phyloP scores from a whole-genome alignment of 495 filamentous ascomycete genomes.

The Monascus purpureus region DNA sequence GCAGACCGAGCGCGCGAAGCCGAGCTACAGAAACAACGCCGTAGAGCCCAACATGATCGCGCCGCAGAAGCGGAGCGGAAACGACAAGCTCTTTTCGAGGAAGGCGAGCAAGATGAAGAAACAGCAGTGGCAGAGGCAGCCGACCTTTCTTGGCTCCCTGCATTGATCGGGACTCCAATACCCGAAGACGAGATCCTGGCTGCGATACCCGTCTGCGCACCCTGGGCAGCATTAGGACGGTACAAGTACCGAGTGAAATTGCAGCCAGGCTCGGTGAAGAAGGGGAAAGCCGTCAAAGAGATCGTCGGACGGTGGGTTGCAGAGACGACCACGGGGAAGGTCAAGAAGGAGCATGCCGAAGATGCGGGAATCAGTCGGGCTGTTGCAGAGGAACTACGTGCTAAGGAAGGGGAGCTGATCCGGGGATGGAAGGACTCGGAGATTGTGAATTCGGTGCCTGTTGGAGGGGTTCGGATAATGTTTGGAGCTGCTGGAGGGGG shows the following conservation, averaged over 20 bases:
- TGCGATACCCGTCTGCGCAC: slow-evolving; percentile 80
- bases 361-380: slow-evolving; percentile 39
- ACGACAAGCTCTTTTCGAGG: slow-evolving; percentile 41
- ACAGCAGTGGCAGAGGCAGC: slow-evolving; percentile 28
- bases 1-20: slow-evolving; percentile 45
- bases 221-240: slow-evolving; percentile 62
- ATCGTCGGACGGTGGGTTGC: slow-evolving; percentile 60
- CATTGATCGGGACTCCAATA: slow-evolving; percentile 61
- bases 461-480: slow-evolving; percentile 78
- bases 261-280: slow-evolving; percentile 81
- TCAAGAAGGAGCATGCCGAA: slow-evolving; percentile 34
- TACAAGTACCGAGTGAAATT: slow-evolving; percentile 88
- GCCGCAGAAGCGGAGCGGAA: slow-evolving; percentile 46
- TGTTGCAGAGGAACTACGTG: slow-evolving; percentile 67
- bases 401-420: slow-evolving; percentile 67
- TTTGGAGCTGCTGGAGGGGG: slow-evolving; percentile 36
- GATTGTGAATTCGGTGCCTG: slow-evolving; percentile 66
- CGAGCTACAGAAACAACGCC: slow-evolving; percentile 52
- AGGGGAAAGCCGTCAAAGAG: slow-evolving; percentile 88
- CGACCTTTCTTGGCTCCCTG: slow-evolving; percentile 48
- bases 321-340: slow-evolving; percentile 34
- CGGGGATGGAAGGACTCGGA: slow-evolving; percentile 69
- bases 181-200: slow-evolving; percentile 81
- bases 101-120: slow-evolving; percentile 41
- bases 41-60: slow-evolving; percentile 64